phyloP scores from a whole-genome alignment of 2,329 filamentous ascomycete genomes.

The Zarea fungicola region DNA sequence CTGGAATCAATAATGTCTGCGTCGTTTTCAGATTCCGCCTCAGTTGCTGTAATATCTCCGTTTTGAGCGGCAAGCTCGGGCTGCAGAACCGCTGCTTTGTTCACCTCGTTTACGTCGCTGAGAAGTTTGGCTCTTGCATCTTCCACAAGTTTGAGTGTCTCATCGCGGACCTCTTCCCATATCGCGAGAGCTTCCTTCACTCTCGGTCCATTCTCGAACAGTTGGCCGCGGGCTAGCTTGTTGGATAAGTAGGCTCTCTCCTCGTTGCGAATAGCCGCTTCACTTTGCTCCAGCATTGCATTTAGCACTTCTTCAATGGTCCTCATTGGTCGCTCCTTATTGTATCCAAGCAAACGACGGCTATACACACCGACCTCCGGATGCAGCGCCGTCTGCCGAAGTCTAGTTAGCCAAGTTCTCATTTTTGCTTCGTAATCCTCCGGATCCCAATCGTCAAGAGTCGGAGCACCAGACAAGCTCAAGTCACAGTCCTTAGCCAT shows the following conservation, averaged over 20 bases:
- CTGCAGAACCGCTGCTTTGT: constrained; percentile 5
- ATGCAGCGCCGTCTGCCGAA: constrained; percentile 81
- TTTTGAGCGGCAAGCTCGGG: not conserved
- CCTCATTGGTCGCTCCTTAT: constrained; percentile 61
- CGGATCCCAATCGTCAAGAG: constrained; percentile 58
- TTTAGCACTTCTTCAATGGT: constrained; percentile 84
- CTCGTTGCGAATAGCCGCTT: constrained; percentile 59
- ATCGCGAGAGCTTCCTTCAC: constrained; percentile 63
- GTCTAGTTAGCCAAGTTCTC: constrained; percentile 69
- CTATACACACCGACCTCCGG: constrained; percentile 71
- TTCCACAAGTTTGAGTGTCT: constrained; percentile 48
- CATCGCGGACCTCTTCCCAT: constrained; percentile 56
- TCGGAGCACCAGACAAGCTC: constrained; percentile 57
- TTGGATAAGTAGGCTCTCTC: constrained; percentile 61
- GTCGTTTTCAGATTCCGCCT: constrained; percentile 31
- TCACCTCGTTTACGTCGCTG: constrained; percentile 37
- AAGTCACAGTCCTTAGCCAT: constrained; percentile 69
- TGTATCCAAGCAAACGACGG: constrained; percentile 57
- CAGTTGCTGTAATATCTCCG: constrained; percentile 1
- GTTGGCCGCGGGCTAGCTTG: constrained; percentile 66
- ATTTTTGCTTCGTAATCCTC: constrained; percentile 64
- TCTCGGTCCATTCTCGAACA: constrained; percentile 69
- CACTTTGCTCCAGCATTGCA: constrained; percentile 85
- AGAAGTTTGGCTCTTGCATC: constrained; percentile 60
- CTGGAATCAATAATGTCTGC: constrained; percentile 50